Base-by-base conservation (phyloP, 495 filamentous ascomycete species). In the Daldinia caldariorum region DNA sequence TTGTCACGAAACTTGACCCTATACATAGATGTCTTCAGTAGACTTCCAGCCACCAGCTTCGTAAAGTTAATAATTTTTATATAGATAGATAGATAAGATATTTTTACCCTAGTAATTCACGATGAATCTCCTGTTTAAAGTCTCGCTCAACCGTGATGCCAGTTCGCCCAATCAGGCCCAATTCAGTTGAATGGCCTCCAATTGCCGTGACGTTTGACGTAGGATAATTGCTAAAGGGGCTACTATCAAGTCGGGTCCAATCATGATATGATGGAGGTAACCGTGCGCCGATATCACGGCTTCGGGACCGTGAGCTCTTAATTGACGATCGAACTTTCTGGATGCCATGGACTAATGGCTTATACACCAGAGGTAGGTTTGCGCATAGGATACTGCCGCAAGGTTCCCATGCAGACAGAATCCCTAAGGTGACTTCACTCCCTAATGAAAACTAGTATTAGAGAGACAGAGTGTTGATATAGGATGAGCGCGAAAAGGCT, bases 331-430 rank as follows among this genome's bases (percentile, higher is more conserved):
- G 47, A n/a, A 72, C 53, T n/a, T 61, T 58, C 39, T 53, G 55
- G 22, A 72, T 10, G 3, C 63, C 64, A 50, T 49, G 63, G 1
- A 53, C 64, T 26, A 67, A 6, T n/a, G 47, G 31, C 26, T 60
- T 55, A 34, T 75, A 81, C 4, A 79, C 75, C 7, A 79, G 64
- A 0, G 82, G 82, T 1, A 84, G 66, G 67, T 84, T 84, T 13
- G 79, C 81, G 66, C 81, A 81, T 32, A 84, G 71, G 56, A 84
- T 81, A 3, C 77, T 80, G 31, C 81, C 80, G 22, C 82, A 79
- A 2, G 82, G 80, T 53, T 84, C 82, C 65, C 74, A 83, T 31
- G 74, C 79, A 6, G 79, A 81, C 47, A 81, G 72, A 6, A 82
- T 81, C 16, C 78, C 79, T 8, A 83, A 70, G 7, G 81, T 76